phyloP scores from a whole-genome alignment of 2,329 filamentous ascomycete species.

The Aspergillus intermedius region DNA sequence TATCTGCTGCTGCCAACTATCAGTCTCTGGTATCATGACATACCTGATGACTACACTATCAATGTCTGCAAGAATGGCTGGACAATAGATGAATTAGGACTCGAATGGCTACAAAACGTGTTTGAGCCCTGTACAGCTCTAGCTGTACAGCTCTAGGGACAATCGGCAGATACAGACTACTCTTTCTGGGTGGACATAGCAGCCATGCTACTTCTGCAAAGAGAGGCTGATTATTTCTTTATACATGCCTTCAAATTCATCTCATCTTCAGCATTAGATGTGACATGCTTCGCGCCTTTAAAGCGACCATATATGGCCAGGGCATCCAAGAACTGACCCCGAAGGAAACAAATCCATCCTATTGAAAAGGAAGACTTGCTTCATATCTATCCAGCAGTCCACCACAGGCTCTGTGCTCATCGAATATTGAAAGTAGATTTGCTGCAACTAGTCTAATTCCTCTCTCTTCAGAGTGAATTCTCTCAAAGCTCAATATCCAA shows the following conservation, averaged over 20 bases:
- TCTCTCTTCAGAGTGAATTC: not conserved
- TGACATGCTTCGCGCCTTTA: constrained; percentile 2
- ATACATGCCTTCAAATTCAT: constrained; percentile 4
- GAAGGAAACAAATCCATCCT: constrained; percentile 1
- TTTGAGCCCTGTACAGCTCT: not conserved
- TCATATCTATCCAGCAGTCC: constrained; percentile 2
- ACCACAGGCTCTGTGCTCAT: constrained; percentile 1
- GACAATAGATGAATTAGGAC: constrained; percentile 1
- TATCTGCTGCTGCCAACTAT: not conserved
- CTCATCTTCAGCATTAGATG: constrained; percentile 4
- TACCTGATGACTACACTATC: not conserved
- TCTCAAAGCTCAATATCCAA: not conserved
- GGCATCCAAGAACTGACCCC: not conserved
- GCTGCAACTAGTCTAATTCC: not conserved
- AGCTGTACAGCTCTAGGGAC: not conserved
- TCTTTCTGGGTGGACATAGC: constrained; percentile 3
- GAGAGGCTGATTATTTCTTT: constrained; percentile 3
- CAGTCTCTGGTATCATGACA: not conserved
- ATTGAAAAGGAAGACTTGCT: constrained; percentile 3
- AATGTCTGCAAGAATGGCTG: not conserved
- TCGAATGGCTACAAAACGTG: not conserved
- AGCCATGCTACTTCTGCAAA: constrained; percentile 5
- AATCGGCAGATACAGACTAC: not conserved
- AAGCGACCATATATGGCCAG: constrained; percentile 4
- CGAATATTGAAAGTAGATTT: constrained; percentile 5